Evolutionary conservation across 306 rosid species (phyloP).

Genomic region (Astragalus membranaceus): DNA sequence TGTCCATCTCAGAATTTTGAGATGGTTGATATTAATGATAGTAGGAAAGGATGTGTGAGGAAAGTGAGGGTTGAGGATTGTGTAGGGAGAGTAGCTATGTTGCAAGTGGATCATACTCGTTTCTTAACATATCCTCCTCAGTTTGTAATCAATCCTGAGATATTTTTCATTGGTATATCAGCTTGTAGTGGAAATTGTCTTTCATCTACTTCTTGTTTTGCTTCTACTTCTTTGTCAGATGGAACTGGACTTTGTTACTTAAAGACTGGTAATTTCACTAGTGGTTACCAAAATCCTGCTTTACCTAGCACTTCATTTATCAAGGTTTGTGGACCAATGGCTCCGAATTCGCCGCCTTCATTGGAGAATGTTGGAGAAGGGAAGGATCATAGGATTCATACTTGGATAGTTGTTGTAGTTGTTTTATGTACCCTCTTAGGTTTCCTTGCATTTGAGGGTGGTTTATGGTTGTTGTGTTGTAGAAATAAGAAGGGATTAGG

Average conservation of each 20-base stretch:
- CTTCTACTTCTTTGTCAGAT: conserved; percentile 56
- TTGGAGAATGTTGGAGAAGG: conserved; percentile 16
- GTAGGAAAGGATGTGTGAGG: conserved; percentile 58
- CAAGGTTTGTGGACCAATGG: conserved; percentile 54
- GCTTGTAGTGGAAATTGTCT: conserved; percentile 61
- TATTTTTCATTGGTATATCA: conserved; percentile 37
- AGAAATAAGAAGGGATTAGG: conserved; percentile 38
- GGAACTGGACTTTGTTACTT: conserved; percentile 57
- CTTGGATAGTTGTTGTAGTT: conserved; percentile 42
- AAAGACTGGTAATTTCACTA: conserved; percentile 33
- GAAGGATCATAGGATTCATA: conserved; percentile 27
- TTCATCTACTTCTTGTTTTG: conserved; percentile 41
- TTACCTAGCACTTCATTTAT: conserved; percentile 51
- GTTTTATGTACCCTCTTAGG: conserved; percentile 42
- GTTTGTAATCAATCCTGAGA: conserved; percentile 28
- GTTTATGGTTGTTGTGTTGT: conserved; percentile 70
- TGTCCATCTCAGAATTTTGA: conserved; percentile 71
- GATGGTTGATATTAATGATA: conserved; percentile 51
- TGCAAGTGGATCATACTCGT: conserved; percentile 37
- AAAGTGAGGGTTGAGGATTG: conserved; percentile 46
- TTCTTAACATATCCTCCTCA: conserved; percentile 57
- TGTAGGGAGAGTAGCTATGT: conserved; percentile 38
- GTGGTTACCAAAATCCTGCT: conserved; percentile 49
- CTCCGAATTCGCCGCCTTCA: conserved; percentile 26
- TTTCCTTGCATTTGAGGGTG: conserved; percentile 50